Conservation (phyloP, 164 flowering plant species). For the Vitis labrusca region DNA sequence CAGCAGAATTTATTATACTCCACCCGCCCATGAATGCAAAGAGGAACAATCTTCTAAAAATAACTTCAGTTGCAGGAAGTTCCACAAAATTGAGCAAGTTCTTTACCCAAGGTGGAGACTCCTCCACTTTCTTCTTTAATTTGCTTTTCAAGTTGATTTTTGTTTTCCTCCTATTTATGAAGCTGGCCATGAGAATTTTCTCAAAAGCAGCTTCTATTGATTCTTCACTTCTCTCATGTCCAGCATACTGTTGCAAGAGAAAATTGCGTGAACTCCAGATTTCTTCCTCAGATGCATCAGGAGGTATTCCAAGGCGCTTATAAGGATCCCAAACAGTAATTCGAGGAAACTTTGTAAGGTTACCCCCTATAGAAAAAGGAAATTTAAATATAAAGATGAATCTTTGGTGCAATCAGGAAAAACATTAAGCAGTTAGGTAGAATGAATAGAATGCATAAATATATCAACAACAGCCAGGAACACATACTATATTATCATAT, state of each 20-base stretch:
- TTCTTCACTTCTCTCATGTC: slow-evolving; percentile 89
- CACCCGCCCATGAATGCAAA: slow-evolving; percentile 92
- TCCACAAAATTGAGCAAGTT: slow-evolving; percentile 72
- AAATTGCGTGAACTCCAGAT: slow-evolving; percentile 91
- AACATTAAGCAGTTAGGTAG: no score
- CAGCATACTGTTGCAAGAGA: slow-evolving; percentile 77
- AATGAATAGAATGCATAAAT: no score
- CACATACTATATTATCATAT: no score
- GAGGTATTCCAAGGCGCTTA: slow-evolving; percentile 73
- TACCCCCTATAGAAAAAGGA: slow-evolving; percentile 37
- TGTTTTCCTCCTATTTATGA: slow-evolving; percentile 66
- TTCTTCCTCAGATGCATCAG: slow-evolving; percentile 92
- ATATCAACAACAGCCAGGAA: no score
- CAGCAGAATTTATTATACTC: slow-evolving; percentile 92
- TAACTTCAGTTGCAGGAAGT: slow-evolving; percentile 68
- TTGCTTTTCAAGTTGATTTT: slow-evolving; percentile 87
- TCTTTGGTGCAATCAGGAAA: no score
- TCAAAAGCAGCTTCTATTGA: slow-evolving; percentile 96
- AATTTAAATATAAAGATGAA: not conserved
- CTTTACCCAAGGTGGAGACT: slow-evolving; percentile 95
- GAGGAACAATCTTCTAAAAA: slow-evolving; percentile 81
- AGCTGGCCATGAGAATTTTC: slow-evolving; percentile 80
- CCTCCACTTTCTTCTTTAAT: slow-evolving; percentile 86
- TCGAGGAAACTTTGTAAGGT: slow-evolving; percentile 64
- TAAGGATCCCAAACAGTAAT: slow-evolving; percentile 81